Percentiles rank a stretch among this genome's conserved stretches.
Evolutionary conservation across 805 yeast species (phyloP).

Genomic region (Sungouiozyma ichnusensis): DNA sequence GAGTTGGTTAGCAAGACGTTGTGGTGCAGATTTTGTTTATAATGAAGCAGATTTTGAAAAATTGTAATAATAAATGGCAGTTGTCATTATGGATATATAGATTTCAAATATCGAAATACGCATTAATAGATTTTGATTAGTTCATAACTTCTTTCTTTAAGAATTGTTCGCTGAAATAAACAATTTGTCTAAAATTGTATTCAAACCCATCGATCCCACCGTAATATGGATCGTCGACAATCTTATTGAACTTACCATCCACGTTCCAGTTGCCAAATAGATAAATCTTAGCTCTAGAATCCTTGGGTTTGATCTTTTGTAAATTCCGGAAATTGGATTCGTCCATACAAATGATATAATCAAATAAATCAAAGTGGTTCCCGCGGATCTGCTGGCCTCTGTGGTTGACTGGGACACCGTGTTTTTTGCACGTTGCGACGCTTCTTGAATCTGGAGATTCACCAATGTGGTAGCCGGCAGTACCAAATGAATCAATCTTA

Average conservation of each 20-base stretch:
- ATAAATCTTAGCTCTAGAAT: constrained; percentile 32
- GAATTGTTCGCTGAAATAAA: constrained; percentile 66
- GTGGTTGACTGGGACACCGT: constrained; percentile 70
- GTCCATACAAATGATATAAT: constrained; percentile 65
- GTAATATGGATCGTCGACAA: constrained; percentile 87
- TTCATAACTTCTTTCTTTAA: constrained; percentile 36
- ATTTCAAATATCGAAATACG: background rate
- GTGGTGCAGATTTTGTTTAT: constrained; percentile 24
- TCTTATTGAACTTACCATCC: constrained; percentile 36
- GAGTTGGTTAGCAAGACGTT: constrained; percentile 51
- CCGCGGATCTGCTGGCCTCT: constrained; percentile 56
- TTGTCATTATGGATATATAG: background rate
- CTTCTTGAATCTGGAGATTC: constrained; percentile 74
- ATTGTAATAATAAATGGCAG: constrained; percentile 1
- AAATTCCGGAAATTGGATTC: constrained; percentile 46
- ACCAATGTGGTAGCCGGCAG: constrained; percentile 77
- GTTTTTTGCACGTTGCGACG: constrained; percentile 49
- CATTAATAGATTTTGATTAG: background rate
- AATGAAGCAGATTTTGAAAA: constrained; percentile 43
- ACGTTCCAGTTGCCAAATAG: constrained; percentile 79
- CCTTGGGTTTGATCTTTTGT: constrained; percentile 41
- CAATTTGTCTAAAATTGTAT: constrained; percentile 60
- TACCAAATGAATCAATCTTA: constrained; percentile 77
- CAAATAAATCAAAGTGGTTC: constrained; percentile 45
- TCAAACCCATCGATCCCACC: constrained; percentile 83